Percentiles rank a stretch among this genome's conserved stretches.
Conservation (phyloP, 2,329 filamentous ascomycete genomes). For the Diaporthe australafricana region DNA sequence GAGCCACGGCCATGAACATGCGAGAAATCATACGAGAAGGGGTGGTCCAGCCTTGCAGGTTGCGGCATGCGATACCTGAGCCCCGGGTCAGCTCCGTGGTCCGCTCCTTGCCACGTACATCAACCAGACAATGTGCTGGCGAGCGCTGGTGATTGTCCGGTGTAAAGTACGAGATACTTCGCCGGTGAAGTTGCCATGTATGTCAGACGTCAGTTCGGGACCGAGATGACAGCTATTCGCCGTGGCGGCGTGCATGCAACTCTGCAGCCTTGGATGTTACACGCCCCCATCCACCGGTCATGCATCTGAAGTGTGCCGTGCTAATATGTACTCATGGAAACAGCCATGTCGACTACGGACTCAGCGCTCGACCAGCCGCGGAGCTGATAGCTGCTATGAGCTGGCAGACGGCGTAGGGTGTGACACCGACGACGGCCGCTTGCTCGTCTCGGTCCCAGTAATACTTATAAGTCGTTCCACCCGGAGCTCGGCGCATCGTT, state of each 20-base stretch:
- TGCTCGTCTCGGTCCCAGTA: background rate
- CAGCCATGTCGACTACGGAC: background rate
- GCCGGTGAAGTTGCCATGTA: background rate
- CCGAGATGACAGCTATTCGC: background rate
- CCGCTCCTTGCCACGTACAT: background rate
- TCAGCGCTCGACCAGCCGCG: background rate
- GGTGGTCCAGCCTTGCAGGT: background rate
- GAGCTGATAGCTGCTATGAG: background rate
- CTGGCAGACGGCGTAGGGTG: background rate
- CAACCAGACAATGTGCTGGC: background rate
- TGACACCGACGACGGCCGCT: background rate
- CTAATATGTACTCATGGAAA: background rate
- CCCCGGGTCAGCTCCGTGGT: conserved; percentile 1
- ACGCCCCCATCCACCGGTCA: background rate
- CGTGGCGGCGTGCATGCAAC: conserved; percentile 1
- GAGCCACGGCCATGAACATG: background rate
- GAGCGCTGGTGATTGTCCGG: conserved; percentile 1
- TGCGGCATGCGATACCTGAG: background rate
- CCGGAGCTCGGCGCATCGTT: background rate
- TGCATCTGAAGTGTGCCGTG: background rate
- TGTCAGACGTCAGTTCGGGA: background rate
- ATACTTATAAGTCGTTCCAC: background rate
- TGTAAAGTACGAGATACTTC: background rate
- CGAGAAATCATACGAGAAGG: background rate
- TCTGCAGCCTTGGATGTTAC: background rate